Evolutionary conservation across 2,329 filamentous ascomycete species (phyloP), one percentile per base, ranked within the genome.

Genomic region (Huntiella decipiens): DNA sequence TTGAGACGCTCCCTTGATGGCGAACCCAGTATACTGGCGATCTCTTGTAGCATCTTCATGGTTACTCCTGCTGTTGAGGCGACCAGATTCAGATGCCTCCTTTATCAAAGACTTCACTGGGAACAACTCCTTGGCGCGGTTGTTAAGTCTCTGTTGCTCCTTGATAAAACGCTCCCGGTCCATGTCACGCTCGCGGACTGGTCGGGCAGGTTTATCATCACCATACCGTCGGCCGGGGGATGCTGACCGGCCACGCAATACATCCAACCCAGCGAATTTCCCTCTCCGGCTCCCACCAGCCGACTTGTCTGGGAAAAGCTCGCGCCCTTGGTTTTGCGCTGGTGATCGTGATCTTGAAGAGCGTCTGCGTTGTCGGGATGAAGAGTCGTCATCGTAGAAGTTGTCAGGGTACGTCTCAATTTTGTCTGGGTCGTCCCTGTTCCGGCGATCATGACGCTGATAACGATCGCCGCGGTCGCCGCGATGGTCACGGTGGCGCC

Each of bases 361-460:
- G 5, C 53, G 54, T 15, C 52, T 49, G 3, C 53, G 55, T 13
- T 60, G 61, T 6, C 53, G 62, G 16, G 65, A 56, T 33, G 58
- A 61, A 12, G 61, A 54, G 13, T 56, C 56, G 50, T 73, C 72
- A 52, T 91, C 85, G 60, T 92, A 93, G 66, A 94, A 80, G 55
- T 74, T 82, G 33, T 77, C 81, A 54, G 82, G 76, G 54, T 85
- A 88, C 0, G 65, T 61, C 49, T 67, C 65, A 33, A 71, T 64
- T 33, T 70, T 65, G 4, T 73, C 68, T 5, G 60, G 64, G 40
- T 69, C 66, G 15, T 56, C 34, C 11, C 42, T 36, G n/a, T 22
- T 32, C 7, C 40, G 31, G 8, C 46, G 36, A 22, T 41, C 61
- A 46, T 66, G 63, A 43, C 67, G 66, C 41, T 63, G 60, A 49